Conservation (phyloP, 148 eudicot species). For the Cornus kousa region DNA sequence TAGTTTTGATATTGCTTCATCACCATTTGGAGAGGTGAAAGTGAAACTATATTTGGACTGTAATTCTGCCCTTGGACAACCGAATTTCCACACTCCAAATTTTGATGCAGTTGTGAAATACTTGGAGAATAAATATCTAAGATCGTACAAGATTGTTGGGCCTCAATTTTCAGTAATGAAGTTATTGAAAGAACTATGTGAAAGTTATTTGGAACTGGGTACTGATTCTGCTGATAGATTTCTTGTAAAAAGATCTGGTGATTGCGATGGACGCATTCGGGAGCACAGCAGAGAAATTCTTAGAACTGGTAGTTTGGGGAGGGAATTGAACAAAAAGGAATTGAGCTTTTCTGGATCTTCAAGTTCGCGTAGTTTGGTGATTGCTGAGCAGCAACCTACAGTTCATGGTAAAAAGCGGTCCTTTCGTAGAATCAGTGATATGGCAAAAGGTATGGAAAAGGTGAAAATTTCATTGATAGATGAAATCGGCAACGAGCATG, state of each 20-base stretch:
- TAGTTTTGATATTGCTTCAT: conserved; percentile 41
- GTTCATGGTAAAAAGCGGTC: conserved; percentile 1
- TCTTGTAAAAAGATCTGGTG: conserved; percentile 14
- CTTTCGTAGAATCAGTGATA: conserved; percentile 31
- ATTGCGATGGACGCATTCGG: conserved; percentile 11
- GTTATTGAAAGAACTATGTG: conserved; percentile 37
- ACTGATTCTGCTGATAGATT: conserved; percentile 13
- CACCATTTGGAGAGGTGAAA: conserved; percentile 38
- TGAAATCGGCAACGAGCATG: conserved; percentile 29
- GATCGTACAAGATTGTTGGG: conserved; percentile 25
- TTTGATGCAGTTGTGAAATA: conserved; percentile 33
- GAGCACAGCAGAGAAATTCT: not conserved
- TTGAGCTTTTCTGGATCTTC: conserved; percentile 9
- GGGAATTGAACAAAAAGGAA: conserved; percentile 18
- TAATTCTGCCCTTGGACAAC: conserved; percentile 16
- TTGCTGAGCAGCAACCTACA: conserved; percentile 13
- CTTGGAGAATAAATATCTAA: conserved; percentile 40
- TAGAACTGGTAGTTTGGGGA: conserved; percentile 11
- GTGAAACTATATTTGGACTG: conserved; percentile 32
- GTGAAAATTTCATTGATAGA: conserved; percentile 48
- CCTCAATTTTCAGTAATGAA: conserved; percentile 27
- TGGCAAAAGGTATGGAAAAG: conserved; percentile 53
- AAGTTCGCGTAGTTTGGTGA: conserved; percentile 11
- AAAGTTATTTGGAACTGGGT: conserved; percentile 24
- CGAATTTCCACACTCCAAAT: conserved; percentile 18